Base-by-base conservation (phyloP, 1,139 yeast species). In the Pichia sp. region DNA sequence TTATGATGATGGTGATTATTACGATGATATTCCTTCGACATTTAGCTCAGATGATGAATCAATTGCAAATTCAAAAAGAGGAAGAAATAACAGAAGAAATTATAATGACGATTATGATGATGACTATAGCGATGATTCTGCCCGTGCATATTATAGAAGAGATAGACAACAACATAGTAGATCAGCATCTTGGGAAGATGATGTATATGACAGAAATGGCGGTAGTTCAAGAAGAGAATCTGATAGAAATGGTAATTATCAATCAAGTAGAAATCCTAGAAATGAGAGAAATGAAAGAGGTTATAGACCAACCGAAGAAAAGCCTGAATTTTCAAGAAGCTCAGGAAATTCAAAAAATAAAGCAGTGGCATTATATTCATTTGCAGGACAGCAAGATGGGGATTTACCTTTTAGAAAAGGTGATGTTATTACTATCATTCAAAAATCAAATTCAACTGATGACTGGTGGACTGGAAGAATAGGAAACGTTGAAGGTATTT, bases 401-500 rank as follows among this genome's bases (percentile, higher is more conserved):
- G 98, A 92, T 63, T 73, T 92, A 57, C 78, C 95, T 10, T 92
- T 92, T 72, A 82, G 78, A 55, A 92, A 92, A 69, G 98, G 98
- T 46, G 98, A 92, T 64, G 86, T 87, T n/a, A 86, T 92, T 57
- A 84, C 87, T 37, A 84, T 92, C 54, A 69, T 86, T 42, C 87
- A 89, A 64, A 87, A 84, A 63, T 78, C 95, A 12, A 89, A 84
- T 16, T 83, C 96, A 11, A 78, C 80, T 41, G 95, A 92, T 62
- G 98, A 92, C 62, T 92, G 98, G 98, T 92, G 98, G 98, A 89
- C 96, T 0, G 98, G 98, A 22, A 78, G 84, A 60, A 71, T 80
- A 49, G 85, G 84, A 56, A 94, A 95, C 6, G 67, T 66, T 47
- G 85, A 87, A 52, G 98, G 98, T 41, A 89, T 90, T 26, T 92